These are phyloP conservation scores for Pilobolus umbonatus DNA, from an alignment of 192 early-diverging fungal genomes.

Conservation along the genomic window DNA sequence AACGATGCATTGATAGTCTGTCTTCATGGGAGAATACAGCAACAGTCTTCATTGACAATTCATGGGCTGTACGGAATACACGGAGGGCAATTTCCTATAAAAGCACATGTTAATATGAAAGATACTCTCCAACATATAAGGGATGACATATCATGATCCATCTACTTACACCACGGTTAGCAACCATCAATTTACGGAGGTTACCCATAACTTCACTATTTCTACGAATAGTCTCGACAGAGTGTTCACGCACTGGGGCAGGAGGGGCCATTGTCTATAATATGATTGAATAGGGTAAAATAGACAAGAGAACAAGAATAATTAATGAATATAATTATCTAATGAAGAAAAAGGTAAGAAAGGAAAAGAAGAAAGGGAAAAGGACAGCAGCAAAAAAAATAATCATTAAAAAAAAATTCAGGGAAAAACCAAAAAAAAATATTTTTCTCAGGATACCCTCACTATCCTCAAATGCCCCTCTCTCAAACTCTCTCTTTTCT, in stretches of 20 bases:
- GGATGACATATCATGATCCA: not conserved
- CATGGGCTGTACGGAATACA: conserved; percentile 88
- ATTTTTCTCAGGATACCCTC: not conserved
- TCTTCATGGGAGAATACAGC: conserved; percentile 91
- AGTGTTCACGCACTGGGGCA: conserved; percentile 38
- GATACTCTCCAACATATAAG: not conserved
- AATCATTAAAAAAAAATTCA: conserved; percentile 6
- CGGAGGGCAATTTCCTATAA: conserved; percentile 88
- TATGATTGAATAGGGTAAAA: not conserved
- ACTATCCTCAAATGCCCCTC: not conserved
- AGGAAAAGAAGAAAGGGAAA: conserved; percentile 13
- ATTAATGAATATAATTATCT: conserved; percentile 1
- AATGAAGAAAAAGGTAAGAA: conserved; percentile 3
- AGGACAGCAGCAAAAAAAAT: not conserved
- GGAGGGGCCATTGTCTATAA: not conserved
- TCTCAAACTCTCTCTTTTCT: no score
- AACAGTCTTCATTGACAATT: conserved; percentile 85
- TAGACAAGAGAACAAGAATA: conserved; percentile 12
- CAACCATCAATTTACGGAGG: conserved; percentile 51
- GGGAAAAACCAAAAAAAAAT: not conserved
- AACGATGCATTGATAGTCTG: conserved; percentile 86
- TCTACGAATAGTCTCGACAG: conserved; percentile 53
- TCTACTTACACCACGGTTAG: conserved; percentile 49
- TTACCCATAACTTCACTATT: conserved; percentile 50
- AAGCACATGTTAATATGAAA: not conserved